Evolutionary conservation across 2,329 filamentous ascomycete genomes (phyloP).

Genomic region (Neonectria faginata): DNA sequence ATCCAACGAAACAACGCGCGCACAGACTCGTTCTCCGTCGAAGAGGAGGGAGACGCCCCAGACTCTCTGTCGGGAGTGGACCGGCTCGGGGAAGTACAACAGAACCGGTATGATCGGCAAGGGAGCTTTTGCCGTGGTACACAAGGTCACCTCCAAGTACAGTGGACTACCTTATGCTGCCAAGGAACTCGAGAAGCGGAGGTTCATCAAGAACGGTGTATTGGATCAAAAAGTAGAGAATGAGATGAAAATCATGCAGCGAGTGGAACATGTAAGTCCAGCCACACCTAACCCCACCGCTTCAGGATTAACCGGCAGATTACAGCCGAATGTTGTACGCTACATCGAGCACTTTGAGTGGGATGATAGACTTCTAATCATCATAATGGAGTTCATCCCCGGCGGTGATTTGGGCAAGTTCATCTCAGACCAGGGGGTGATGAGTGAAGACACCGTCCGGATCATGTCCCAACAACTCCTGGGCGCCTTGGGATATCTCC

Average conservation of each 20-base stretch:
- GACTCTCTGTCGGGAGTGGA: slow-evolving; percentile 72
- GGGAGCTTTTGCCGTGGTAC: slow-evolving; percentile 94
- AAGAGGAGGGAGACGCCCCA: slow-evolving; percentile 47
- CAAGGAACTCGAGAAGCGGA: slow-evolving; percentile 93
- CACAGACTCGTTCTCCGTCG: slow-evolving; percentile 28
- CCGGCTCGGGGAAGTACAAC: slow-evolving; percentile 86
- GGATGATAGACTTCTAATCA: slow-evolving; percentile 86
- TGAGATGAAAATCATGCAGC: slow-evolving; percentile 96
- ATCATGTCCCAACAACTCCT: slow-evolving; percentile 81
- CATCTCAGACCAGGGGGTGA: slow-evolving; percentile 69
- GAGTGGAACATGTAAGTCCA: slow-evolving; percentile 78
- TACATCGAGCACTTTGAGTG: slow-evolving; percentile 92
- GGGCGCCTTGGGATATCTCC: slow-evolving; percentile 86
- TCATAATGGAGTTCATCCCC: slow-evolving; percentile 94
- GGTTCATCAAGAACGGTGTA: slow-evolving; percentile 92
- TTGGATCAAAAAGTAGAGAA: slow-evolving; percentile 94
- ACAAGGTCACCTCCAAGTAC: slow-evolving; percentile 87
- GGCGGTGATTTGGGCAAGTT: slow-evolving; percentile 85
- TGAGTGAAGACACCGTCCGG: slow-evolving; percentile 77
- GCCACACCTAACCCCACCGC: neutral
- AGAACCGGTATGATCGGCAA: slow-evolving; percentile 85
- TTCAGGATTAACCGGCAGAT: slow-evolving; percentile 25
- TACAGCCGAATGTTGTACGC: slow-evolving; percentile 85
- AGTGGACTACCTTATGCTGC: slow-evolving; percentile 88
- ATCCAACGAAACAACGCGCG: slow-evolving; percentile 35